Evolutionary conservation across 306 rosid genomes (phyloP), one percentile per base, ranked within the genome.

Genomic region (Quercus variabilis): DNA sequence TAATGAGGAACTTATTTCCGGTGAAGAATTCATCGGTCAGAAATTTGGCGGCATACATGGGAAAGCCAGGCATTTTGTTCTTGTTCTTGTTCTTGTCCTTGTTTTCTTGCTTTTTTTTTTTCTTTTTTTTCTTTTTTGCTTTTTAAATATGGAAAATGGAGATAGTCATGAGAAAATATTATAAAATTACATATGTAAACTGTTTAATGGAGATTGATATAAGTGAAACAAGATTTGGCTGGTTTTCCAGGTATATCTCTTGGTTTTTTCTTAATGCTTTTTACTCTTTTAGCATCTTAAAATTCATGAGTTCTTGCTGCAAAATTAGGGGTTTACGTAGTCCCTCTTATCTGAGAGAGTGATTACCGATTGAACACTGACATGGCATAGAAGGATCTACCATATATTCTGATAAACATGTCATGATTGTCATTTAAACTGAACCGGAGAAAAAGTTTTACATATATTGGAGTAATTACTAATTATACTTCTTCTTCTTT

Each of bases 1-100:
- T 74, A 73, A 35, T 76, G 79, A 74, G 71, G 85, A 31, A 51
- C 56, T 74, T 9, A 54, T 75, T 71, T 76, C 64, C 70, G 83
- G 83, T 79, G 90, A 79, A 87, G 75, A 88, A 88, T 90, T 84
- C 88, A 77, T 75, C 85, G 69, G 69, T 31, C 33, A 62, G 83
- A 71, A 69, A 55, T 81, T 76, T 26, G 55, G 86, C 55, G 97
- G 97, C 97, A 89, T 92, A 92, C 97, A 92, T 80, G 97, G 97
- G 93, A 90, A 89, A 85, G 95, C 95, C 97, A 92, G 97, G 97
- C 97, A 90, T 89, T 87, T 86, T 77, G 51, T 87, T 88, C 79
- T 82, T 23, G 51, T 76, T 87, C 76, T 79, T 59, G 23, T 55
- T 41, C 58, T 55, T 72, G 26, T 73, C 55, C 20, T 69, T 56